Evolutionary conservation across 495 filamentous ascomycete genomes (phyloP).

Genomic region (Penicillium lagena): DNA sequence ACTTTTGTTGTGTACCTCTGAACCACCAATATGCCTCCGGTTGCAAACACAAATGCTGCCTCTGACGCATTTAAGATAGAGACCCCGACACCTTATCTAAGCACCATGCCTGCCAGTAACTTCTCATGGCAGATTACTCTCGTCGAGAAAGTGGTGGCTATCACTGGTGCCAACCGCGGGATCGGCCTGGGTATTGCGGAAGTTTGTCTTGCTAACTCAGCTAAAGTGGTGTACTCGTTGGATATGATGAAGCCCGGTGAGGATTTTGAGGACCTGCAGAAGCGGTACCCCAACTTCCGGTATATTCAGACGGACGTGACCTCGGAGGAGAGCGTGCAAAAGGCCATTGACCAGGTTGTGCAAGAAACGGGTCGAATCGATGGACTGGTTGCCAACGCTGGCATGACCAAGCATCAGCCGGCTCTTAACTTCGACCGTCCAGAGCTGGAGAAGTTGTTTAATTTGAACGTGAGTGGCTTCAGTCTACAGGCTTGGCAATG

Average conservation of each 20-base stretch:
- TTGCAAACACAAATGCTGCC: slow-evolving; percentile 7
- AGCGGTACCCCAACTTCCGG: slow-evolving; percentile 25
- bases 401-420: slow-evolving; percentile 41
- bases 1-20: background rate
- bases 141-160: slow-evolving; percentile 20
- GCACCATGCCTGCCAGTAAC: slow-evolving; percentile 16
- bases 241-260: slow-evolving; percentile 37
- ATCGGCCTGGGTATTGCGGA: slow-evolving; percentile 34
- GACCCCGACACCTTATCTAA: slow-evolving; percentile 7
- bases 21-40: slow-evolving; percentile 10
- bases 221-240: slow-evolving; percentile 31
- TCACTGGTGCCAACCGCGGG: slow-evolving; percentile 35
- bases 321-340: slow-evolving; percentile 28
- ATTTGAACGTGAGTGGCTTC: slow-evolving; percentile 27
- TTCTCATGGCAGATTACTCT: slow-evolving; percentile 25
- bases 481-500: background rate
- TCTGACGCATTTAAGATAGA: slow-evolving; percentile 2
- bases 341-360: slow-evolving; percentile 31
- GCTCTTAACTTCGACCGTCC: slow-evolving; percentile 32
- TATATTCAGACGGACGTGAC: slow-evolving; percentile 37
- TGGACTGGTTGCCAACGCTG: slow-evolving; percentile 33
- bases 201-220: slow-evolving; percentile 33
- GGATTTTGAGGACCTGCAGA: slow-evolving; percentile 26
- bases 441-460: slow-evolving; percentile 33
- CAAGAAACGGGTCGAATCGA: slow-evolving; percentile 27